Evolutionary conservation across 805 yeast species (phyloP).

Genomic region (Schwanniomyces yamadae): DNA sequence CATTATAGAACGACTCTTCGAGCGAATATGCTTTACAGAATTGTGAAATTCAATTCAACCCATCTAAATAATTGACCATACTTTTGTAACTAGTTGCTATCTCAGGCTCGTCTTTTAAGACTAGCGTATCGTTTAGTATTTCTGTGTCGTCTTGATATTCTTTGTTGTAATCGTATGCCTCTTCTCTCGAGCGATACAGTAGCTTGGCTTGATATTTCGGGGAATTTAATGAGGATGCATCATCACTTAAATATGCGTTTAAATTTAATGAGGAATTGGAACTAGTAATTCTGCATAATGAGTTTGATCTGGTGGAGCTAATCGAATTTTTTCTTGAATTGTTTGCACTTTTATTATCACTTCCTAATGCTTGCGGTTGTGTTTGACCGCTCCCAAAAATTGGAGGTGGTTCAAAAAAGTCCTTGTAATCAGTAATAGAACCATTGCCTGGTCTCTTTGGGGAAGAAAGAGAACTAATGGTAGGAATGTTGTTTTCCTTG

Average conservation of each 20-base stretch:
- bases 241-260: slow-evolving; percentile 43
- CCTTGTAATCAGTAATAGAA: slow-evolving; percentile 13
- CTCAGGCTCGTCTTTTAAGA: slow-evolving; percentile 9
- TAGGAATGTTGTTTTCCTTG: slow-evolving; percentile 17
- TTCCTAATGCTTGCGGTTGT: slow-evolving; percentile 5
- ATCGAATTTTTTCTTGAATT: slow-evolving; percentile 29
- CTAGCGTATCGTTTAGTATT: slow-evolving; percentile 12
- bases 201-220: slow-evolving; percentile 1
- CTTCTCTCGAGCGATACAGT: too few relatives aligned
- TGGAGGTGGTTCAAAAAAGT: slow-evolving; percentile 39
- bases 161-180: slow-evolving; percentile 4
- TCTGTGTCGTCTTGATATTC: slow-evolving; percentile 9
- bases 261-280: slow-evolving; percentile 41
- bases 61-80: slow-evolving; percentile 16
- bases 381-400: slow-evolving; percentile 21
- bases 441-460: slow-evolving; percentile 11
- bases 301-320: slow-evolving; percentile 19
- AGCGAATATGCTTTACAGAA: not conserved
- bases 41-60: slow-evolving; percentile 3
- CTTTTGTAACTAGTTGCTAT: slow-evolving; percentile 12
- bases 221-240: slow-evolving; percentile 11
- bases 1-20: too few relatives aligned
- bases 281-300: slow-evolving; percentile 35
- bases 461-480: slow-evolving; percentile 33
- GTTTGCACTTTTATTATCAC: slow-evolving; percentile 3